Evolutionary conservation across 2,329 filamentous ascomycete species (phyloP), one percentile per base, ranked within the genome.

Genomic region (Fusarium mangiferae): DNA sequence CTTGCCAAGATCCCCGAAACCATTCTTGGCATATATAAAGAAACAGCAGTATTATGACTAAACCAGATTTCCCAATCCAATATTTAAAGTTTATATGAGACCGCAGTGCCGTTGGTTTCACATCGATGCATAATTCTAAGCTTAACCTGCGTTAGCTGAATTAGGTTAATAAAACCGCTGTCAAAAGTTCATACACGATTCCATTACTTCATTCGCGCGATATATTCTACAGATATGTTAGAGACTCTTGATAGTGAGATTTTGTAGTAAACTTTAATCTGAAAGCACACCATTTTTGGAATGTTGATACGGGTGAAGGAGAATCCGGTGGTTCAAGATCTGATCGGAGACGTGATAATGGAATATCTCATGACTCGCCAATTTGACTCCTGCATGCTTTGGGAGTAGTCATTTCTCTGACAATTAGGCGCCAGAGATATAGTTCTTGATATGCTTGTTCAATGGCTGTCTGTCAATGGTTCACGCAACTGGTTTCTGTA

Each of bases 201-300:
- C 2, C 17, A 8, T 28, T 39, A 13, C 24, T n/a, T 0, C 6
- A 18, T 54, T 54, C 3, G 20, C 2, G 38, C 14, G 4, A 28
- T 22, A 3, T 11, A 14, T 0, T 49, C 10, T 0, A 12, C 28
- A n/a, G 3, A 17, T 17, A 0, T 26, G 48, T 26, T 4, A 20
- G 7, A 52, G 4, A 35, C 2, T 38, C 5, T 6, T 3, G 1
- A n/a, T 22, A 54, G 17, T 18, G 7, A 3, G 1, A 13, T n/a
- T 28, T 20, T 3, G 7, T 4, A 3, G 1, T 7, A 17, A 28
- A 54, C 24, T 9, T 9, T 38, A 28, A 22, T 17, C 17, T 1
- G 4, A 3, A 28, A 22, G 12, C 14, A 0, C 2, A 5, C 33
- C 2, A 9, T 28, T 12, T 22, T 9, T 1, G 3, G 6, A n/a